Conservation (phyloP, 1,284 basidiomycete genomes). For the Mycosarcoma maydis region DNA sequence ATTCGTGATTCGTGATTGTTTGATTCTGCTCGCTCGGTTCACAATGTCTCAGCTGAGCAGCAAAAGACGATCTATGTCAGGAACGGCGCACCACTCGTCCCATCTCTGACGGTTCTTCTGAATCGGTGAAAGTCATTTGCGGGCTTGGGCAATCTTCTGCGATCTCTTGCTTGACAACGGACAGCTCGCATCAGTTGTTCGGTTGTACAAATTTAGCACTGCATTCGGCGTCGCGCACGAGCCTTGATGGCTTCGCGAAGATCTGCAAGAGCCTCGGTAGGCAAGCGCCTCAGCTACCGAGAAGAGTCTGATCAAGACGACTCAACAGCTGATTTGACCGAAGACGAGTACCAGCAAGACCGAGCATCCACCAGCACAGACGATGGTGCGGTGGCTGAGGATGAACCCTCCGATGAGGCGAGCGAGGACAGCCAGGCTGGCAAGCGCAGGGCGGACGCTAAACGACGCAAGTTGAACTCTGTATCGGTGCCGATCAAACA, state of each 20-base stretch:
- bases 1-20: too few species aligned
- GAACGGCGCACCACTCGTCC: too few species aligned
- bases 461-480: constrained; percentile 13
- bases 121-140: too few species aligned
- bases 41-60: too few species aligned
- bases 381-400: constrained; percentile 4
- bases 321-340: constrained; percentile 12
- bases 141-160: too few species aligned
- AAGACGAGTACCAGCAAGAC: constrained; percentile 32
- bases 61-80: too few species aligned
- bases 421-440: constrained; percentile 1
- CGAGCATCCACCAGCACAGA: constrained; percentile 20
- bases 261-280: constrained; percentile 21
- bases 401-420: constrained; percentile 2
- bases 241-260: constrained; percentile 24
- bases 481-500: background rate
- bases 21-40: too few species aligned
- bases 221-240: background rate
- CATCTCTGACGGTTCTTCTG: too few species aligned
- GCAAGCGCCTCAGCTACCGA: constrained; percentile 30
- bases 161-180: too few species aligned
- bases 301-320: constrained; percentile 26
- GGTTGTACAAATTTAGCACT: background rate
- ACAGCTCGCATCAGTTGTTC: background rate
- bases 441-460: constrained; percentile 5